Conservation (phyloP, 768 basidiomycete genomes). For the Hygrophorus pudorinus region DNA sequence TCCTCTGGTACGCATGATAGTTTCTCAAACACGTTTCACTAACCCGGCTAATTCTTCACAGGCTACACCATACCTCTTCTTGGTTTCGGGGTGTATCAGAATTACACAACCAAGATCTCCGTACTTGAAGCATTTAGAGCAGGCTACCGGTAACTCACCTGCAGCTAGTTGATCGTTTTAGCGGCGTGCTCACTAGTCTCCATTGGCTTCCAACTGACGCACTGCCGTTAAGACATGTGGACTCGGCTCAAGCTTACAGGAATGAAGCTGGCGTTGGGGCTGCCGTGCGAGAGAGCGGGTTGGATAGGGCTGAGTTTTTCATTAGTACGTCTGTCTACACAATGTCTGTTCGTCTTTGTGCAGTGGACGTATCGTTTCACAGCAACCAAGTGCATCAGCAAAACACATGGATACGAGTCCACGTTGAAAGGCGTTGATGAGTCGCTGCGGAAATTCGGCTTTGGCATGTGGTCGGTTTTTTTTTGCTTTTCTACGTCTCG, state of each 20-base stretch:
- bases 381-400: conserved; percentile 60
- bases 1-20: conserved; percentile 13
- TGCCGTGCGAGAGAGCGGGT: conserved; percentile 44
- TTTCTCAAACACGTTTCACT: not conserved
- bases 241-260: conserved; percentile 60
- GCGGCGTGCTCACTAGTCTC: not conserved
- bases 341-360: not conserved
- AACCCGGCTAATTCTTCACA: conserved; percentile 8
- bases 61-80: conserved; percentile 54
- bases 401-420: conserved; percentile 52
- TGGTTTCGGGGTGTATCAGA: conserved; percentile 66
- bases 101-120: conserved; percentile 43
- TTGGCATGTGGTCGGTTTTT: conserved; percentile 32
- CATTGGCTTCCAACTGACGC: not conserved
- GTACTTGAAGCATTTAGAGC: conserved; percentile 51
- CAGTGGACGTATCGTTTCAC: conserved; percentile 3
- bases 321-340: conserved; percentile 41
- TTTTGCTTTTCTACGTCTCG: not conserved
- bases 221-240: conserved; percentile 44
- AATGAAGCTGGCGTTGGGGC: conserved; percentile 57
- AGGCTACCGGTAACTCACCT: conserved; percentile 50
- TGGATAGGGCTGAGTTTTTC: conserved; percentile 54
- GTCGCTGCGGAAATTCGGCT: conserved; percentile 48
- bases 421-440: conserved; percentile 48
- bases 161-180: not conserved